A percentile compares a stretch with the other conserved stretches of the same genome.
These are phyloP conservation scores for Paraconiothyrium brasiliense DNA, from an alignment of 2,329 filamentous ascomycete species.

Conservation along the genomic window DNA sequence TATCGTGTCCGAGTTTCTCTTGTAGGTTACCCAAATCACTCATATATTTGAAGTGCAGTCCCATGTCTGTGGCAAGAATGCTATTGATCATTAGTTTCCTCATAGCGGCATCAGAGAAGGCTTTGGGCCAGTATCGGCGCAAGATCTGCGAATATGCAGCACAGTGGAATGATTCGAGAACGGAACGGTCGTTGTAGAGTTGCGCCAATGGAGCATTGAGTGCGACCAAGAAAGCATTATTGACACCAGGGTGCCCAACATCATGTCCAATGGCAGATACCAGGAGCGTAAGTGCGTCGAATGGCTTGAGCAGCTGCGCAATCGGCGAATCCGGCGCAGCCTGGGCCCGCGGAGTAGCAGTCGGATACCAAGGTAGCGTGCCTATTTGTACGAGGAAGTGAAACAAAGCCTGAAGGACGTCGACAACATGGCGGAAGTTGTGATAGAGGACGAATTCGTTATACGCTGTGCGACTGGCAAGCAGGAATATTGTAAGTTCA, in stretches of 20 bases:
- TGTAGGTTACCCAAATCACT: slow-evolving; percentile 83
- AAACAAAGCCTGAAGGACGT: slow-evolving; percentile 93
- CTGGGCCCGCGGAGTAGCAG: slow-evolving; percentile 39
- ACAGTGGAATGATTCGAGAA: slow-evolving; percentile 96
- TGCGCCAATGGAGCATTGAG: slow-evolving; percentile 93
- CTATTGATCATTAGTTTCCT: slow-evolving; percentile 93
- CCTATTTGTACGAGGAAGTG: slow-evolving; percentile 86
- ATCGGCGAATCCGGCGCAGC: slow-evolving; percentile 68
- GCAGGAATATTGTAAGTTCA: slow-evolving; percentile 83
- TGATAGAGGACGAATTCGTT: slow-evolving; percentile 97
- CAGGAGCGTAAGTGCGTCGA: slow-evolving; percentile 87
- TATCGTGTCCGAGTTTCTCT: slow-evolving; percentile 75
- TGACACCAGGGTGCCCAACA: slow-evolving; percentile 96
- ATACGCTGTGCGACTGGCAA: slow-evolving; percentile 92
- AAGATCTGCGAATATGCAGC: slow-evolving; percentile 97
- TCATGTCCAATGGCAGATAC: slow-evolving; percentile 98
- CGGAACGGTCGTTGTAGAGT: slow-evolving; percentile 95
- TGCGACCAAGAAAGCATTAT: slow-evolving; percentile 94
- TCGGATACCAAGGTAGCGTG: slow-evolving; percentile 73
- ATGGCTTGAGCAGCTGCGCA: slow-evolving; percentile 79
- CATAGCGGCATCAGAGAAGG: slow-evolving; percentile 81
- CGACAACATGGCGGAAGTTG: slow-evolving; percentile 97
- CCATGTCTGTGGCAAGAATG: slow-evolving; percentile 98
- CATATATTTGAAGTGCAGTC: slow-evolving; percentile 97
- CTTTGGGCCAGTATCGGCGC: slow-evolving; percentile 86